phyloP scores from a whole-genome alignment of 1,284 basidiomycete genomes.

The Heterobasidion occidentale region DNA sequence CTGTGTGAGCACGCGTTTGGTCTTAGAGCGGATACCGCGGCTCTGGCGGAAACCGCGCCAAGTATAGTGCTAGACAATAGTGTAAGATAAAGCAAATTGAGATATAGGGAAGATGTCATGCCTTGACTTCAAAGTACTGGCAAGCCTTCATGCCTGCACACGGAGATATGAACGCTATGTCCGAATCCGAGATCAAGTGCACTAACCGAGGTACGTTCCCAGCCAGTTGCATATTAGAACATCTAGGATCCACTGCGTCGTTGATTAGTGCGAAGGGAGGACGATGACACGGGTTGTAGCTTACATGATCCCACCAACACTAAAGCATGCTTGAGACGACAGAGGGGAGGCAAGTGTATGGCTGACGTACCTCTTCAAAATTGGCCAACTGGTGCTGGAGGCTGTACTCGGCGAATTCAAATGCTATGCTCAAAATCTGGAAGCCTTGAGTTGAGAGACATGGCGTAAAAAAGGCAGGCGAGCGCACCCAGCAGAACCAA shows the following conservation, averaged over 20 bases:
- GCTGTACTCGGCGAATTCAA: slow-evolving; percentile 81
- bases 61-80: slow-evolving; percentile 54
- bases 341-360: slow-evolving; percentile 10
- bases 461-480: background rate
- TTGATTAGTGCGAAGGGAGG: slow-evolving; percentile 6
- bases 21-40: slow-evolving; percentile 67
- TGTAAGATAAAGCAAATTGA: background rate
- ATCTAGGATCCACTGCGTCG: slow-evolving; percentile 70
- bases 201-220: slow-evolving; percentile 69
- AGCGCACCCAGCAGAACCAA: slow-evolving; percentile 78
- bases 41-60: slow-evolving; percentile 80
- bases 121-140: slow-evolving; percentile 81
- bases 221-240: slow-evolving; percentile 83
- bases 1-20: slow-evolving; percentile 69
- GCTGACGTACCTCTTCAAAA: slow-evolving; percentile 63
- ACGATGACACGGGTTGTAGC: slow-evolving; percentile 19
- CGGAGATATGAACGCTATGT: background rate
- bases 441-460: background rate
- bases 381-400: slow-evolving; percentile 78
- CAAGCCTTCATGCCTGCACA: slow-evolving; percentile 74
- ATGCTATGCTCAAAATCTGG: slow-evolving; percentile 78
- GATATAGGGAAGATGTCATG: slow-evolving; percentile 19
- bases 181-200: background rate
- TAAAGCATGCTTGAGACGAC: slow-evolving; percentile 20
- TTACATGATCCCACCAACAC: slow-evolving; percentile 88